Evolutionary conservation across 495 filamentous ascomycete genomes (phyloP).

Genomic region (Penicillium macrosclerotiorum): DNA sequence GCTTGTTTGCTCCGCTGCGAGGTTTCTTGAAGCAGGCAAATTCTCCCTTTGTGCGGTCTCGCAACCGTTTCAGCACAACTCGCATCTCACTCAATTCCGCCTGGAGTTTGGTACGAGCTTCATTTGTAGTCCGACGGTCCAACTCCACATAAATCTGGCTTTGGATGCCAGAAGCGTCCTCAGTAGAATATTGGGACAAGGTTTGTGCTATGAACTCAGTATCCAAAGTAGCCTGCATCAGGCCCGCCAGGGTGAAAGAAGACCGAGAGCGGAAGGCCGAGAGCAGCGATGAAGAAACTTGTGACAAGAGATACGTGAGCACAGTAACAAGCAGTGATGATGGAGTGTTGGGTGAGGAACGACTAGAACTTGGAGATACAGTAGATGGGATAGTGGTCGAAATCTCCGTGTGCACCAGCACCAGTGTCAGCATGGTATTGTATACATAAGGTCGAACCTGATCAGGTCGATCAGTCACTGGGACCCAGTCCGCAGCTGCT

Average conservation of each 20-base stretch:
- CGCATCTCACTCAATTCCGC: constrained; percentile 87
- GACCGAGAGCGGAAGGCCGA: constrained; percentile 64
- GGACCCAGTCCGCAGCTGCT: constrained; percentile 66
- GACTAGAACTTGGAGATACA: constrained; percentile 25
- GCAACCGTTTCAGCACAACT: constrained; percentile 73
- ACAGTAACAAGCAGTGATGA: constrained; percentile 64
- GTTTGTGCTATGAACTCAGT: constrained; percentile 97
- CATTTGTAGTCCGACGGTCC: constrained; percentile 80
- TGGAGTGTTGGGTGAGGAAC: constrained; percentile 45
- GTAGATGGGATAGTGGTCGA: constrained; percentile 64
- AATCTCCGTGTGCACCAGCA: constrained; percentile 89
- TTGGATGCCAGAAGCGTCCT: constrained; percentile 75
- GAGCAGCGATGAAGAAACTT: constrained; percentile 67
- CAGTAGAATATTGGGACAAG: constrained; percentile 78
- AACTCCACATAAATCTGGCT: constrained; percentile 86
- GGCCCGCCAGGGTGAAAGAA: constrained; percentile 68
- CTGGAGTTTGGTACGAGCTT: constrained; percentile 75
- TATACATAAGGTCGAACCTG: constrained; percentile 88
- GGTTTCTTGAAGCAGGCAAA: constrained; percentile 75
- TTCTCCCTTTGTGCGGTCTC: constrained; percentile 79
- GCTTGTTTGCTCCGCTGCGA: constrained; percentile 26
- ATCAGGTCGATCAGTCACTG: constrained; percentile 59
- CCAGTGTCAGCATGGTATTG: constrained; percentile 73
- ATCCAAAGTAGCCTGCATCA: constrained; percentile 96
- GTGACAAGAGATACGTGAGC: constrained; percentile 76